Percentiles rank a stretch among this genome's conserved stretches.
phyloP scores from a whole-genome alignment of 441 rosid genomes.

The Omphalea diandra region DNA sequence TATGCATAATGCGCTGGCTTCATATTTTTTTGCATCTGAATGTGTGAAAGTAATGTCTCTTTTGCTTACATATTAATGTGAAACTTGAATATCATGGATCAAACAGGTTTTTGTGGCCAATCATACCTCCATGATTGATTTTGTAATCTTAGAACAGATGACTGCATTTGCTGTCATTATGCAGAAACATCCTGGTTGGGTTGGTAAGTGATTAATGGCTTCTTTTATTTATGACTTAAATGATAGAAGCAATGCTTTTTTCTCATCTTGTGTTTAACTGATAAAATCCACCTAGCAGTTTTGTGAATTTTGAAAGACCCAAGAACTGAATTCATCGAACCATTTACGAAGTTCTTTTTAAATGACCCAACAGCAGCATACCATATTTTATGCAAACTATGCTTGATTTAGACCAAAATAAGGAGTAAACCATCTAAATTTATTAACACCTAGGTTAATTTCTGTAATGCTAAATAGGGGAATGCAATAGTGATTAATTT shows the following conservation, averaged over 20 bases:
- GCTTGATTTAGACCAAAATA: neutral
- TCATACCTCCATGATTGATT: constrained; percentile 99
- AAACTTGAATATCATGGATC: constrained; percentile 23
- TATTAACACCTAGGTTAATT: neutral
- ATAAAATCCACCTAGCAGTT: neutral
- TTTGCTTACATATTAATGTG: constrained; percentile 12
- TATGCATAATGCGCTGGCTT: neutral
- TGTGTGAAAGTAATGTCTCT: neutral
- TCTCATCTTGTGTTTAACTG: neutral
- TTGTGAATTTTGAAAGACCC: neutral
- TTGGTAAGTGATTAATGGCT: constrained; percentile 57
- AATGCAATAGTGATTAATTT: neutral
- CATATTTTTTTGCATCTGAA: neutral
- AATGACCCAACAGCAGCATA: neutral
- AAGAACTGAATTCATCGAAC: neutral
- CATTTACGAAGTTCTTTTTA: neutral
- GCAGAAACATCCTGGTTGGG: constrained; percentile 99
- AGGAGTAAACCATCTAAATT: neutral
- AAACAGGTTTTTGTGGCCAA: constrained; percentile 94
- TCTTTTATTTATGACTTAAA: neutral
- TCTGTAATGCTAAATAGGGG: neutral
- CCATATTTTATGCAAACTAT: neutral
- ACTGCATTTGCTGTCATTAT: constrained; percentile 94
- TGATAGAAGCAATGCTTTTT: neutral
- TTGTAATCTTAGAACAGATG: constrained; percentile 91